Percentiles rank a stretch among this genome's conserved stretches.
Conservation (phyloP, 306 rosid genomes). For the Trifolium repens region DNA sequence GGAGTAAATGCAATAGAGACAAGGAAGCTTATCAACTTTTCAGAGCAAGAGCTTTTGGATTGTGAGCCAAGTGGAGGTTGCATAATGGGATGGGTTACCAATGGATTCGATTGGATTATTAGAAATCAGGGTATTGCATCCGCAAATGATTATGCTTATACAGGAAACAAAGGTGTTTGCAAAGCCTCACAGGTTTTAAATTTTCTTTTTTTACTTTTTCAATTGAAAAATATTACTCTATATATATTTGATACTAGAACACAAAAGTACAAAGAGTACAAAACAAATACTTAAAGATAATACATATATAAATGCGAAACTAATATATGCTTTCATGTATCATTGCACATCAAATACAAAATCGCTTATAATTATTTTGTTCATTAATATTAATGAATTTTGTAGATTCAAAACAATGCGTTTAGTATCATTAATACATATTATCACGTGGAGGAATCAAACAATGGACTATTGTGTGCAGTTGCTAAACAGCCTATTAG, state of each 20-base stretch:
- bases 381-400: background rate
- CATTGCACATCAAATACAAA: background rate
- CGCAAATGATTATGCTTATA: slow-evolving; percentile 1
- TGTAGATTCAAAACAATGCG: background rate
- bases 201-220: background rate
- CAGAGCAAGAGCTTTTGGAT: slow-evolving; percentile 37
- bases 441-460: slow-evolving; percentile 49
- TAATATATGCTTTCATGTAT: background rate
- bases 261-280: too few relatives aligned
- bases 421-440: slow-evolving; percentile 31
- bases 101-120: slow-evolving; percentile 47
- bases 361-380: background rate
- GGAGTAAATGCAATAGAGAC: slow-evolving; percentile 34
- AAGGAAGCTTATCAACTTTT: slow-evolving; percentile 11
- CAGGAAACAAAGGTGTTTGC: slow-evolving; percentile 40
- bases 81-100: slow-evolving; percentile 31
- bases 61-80: slow-evolving; percentile 20
- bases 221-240: background rate
- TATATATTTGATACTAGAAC: too few relatives aligned
- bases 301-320: too few relatives aligned
- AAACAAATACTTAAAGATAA: too few relatives aligned
- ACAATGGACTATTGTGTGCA: slow-evolving; percentile 50
- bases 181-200: slow-evolving; percentile 24
- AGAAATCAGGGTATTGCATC: slow-evolving; percentile 20
- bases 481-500: slow-evolving; percentile 54